These are phyloP conservation scores for Citeromyces matritensis DNA, from an alignment of 805 yeast genomes.

Conservation along the genomic window DNA sequence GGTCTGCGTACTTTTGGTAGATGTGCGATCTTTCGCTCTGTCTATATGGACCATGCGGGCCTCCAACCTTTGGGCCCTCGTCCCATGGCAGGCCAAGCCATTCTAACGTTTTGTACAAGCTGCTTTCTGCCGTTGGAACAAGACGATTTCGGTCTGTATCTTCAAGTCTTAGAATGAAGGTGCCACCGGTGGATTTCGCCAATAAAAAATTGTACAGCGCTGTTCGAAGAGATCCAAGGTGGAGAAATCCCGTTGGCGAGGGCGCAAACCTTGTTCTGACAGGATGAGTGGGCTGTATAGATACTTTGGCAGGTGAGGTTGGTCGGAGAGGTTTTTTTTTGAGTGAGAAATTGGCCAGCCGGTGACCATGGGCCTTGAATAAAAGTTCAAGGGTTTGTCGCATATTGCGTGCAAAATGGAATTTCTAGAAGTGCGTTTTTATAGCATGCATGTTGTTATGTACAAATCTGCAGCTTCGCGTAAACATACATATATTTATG, in stretches of 20 bases:
- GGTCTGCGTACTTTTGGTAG: slow-evolving; percentile 43
- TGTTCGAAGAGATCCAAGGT: slow-evolving; percentile 85
- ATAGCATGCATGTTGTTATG: no score
- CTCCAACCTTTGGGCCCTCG: slow-evolving; percentile 63
- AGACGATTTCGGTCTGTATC: slow-evolving; percentile 83
- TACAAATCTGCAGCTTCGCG: no score
- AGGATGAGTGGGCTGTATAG: slow-evolving; percentile 29
- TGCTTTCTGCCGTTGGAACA: slow-evolving; percentile 70
- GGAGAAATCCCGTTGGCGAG: slow-evolving; percentile 93
- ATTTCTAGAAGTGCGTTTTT: not conserved
- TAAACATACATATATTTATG: no score
- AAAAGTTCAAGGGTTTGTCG: slow-evolving; percentile 2
- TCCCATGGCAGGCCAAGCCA: slow-evolving; percentile 73
- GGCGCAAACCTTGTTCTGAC: slow-evolving; percentile 94
- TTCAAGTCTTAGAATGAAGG: slow-evolving; percentile 70
- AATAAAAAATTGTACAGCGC: slow-evolving; percentile 80
- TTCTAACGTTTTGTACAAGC: slow-evolving; percentile 55
- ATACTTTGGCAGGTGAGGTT: not conserved
- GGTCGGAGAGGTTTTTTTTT: no score
- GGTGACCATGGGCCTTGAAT: not conserved
- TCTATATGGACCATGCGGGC: slow-evolving; percentile 57
- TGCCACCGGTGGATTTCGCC: slow-evolving; percentile 70
- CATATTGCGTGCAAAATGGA: not conserved
- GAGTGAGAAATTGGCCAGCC: not conserved
- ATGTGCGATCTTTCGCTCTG: slow-evolving; percentile 70